Evolutionary conservation across 768 basidiomycete genomes (phyloP).

Genomic region (Gloeopeniophorella convolvens): DNA sequence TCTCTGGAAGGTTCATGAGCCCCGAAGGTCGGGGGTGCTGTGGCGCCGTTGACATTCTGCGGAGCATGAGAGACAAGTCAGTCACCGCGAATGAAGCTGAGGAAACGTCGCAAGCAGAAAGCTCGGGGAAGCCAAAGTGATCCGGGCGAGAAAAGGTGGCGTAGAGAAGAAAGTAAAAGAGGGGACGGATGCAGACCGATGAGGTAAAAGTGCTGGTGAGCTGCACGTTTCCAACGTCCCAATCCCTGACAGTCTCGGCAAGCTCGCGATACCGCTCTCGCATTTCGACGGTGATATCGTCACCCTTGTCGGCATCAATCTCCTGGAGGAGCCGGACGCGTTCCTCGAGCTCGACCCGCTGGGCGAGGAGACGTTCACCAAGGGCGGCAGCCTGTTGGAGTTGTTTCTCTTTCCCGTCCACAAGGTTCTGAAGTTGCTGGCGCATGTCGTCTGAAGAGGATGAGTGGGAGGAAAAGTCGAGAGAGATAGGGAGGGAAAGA

Average conservation of each 20-base stretch:
- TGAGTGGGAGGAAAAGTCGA: constrained; percentile 13
- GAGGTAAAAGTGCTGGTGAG: constrained; percentile 62
- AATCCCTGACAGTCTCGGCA: constrained; percentile 62
- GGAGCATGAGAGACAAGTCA: constrained; percentile 1
- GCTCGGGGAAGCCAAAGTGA: constrained; percentile 13
- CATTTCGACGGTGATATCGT: constrained; percentile 60
- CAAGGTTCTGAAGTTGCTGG: constrained; percentile 44
- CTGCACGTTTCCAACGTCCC: constrained; percentile 76
- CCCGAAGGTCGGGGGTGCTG: constrained; percentile 15
- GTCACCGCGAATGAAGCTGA: constrained; percentile 11
- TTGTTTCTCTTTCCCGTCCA: constrained; percentile 89
- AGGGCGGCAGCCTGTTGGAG: constrained; percentile 87
- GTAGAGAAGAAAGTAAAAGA: background rate
- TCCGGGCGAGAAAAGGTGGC: constrained; percentile 17
- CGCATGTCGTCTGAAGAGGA: constrained; percentile 29
- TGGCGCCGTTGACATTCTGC: constrained; percentile 28
- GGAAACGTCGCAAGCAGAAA: constrained; percentile 10
- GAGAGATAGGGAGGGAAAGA: background rate
- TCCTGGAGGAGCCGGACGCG: constrained; percentile 79
- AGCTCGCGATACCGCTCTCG: constrained; percentile 71
- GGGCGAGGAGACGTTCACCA: constrained; percentile 88
- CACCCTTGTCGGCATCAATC: constrained; percentile 53
- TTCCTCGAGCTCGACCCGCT: constrained; percentile 90
- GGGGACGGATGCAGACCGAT: constrained; percentile 53
- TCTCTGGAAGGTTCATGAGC: constrained; percentile 48